Conservation (phyloP, 1,139 yeast genomes). For the Meyerozyma athensensis region DNA sequence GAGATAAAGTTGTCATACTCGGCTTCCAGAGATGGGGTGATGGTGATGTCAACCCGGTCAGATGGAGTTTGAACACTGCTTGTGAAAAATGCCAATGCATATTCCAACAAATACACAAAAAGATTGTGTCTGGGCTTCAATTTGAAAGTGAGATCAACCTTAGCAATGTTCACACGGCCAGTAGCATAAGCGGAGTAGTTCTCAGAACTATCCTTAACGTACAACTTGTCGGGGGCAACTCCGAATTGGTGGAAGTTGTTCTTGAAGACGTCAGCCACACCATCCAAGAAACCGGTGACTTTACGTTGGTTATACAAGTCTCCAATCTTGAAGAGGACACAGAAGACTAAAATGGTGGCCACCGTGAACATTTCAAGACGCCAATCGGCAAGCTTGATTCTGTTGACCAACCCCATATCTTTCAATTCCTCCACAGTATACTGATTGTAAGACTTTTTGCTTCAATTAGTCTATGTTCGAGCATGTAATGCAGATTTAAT, state of each 20-base stretch:
- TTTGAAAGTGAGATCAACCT: constrained; percentile 55
- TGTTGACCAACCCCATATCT: constrained; percentile 44
- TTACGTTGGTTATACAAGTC: constrained; percentile 50
- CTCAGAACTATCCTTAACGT: constrained; percentile 66
- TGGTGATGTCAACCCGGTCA: constrained; percentile 59
- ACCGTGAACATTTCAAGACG: constrained; percentile 59
- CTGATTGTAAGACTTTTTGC: constrained; percentile 24
- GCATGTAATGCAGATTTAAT: constrained; percentile 19
- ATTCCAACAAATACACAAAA: constrained; percentile 58
- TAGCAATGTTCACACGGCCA: constrained; percentile 76
- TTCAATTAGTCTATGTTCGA: constrained; percentile 8
- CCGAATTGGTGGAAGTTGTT: constrained; percentile 82
- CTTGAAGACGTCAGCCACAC: constrained; percentile 42
- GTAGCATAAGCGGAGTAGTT: constrained; percentile 77
- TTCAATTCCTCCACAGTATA: constrained; percentile 49
- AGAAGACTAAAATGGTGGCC: constrained; percentile 43
- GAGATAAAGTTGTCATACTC: constrained; percentile 66
- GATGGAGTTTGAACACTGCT: constrained; percentile 45
- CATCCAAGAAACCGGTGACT: constrained; percentile 49
- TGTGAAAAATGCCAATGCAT: constrained; percentile 50
- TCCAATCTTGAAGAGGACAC: constrained; percentile 52
- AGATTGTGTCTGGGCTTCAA: constrained; percentile 80
- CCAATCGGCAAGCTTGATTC: constrained; percentile 65
- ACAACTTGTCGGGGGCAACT: constrained; percentile 43
- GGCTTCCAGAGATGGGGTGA: constrained; percentile 54